phyloP scores from a whole-genome alignment of 2,329 filamentous ascomycete genomes.

The Trichoderma koningiopsis region DNA sequence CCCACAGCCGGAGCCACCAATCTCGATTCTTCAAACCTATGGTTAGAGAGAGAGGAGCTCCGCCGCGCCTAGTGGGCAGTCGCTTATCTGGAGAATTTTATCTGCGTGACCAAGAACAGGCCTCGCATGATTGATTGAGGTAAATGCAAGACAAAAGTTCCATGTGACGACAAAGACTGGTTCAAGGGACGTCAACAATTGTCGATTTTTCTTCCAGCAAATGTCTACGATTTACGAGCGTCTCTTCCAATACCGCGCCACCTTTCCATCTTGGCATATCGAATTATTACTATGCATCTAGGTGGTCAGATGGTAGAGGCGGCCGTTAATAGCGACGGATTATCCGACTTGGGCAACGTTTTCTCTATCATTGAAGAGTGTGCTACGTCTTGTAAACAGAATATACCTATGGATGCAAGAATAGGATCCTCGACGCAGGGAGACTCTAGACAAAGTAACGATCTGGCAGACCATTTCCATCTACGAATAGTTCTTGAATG shows the following conservation, averaged over 20 bases:
- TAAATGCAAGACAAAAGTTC: not conserved
- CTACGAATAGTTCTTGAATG: not conserved
- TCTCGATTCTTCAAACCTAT: too few species aligned
- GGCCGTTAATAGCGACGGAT: not conserved
- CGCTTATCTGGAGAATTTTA: too few species aligned
- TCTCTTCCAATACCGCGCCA: not conserved
- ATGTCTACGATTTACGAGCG: not conserved
- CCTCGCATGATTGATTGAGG: not conserved
- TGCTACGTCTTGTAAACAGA: not conserved
- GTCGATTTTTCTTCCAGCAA: not conserved
- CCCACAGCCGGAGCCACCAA: too few species aligned
- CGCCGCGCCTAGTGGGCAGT: too few species aligned
- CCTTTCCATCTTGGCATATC: not conserved
- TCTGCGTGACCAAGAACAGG: too few species aligned
- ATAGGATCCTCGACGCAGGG: not conserved
- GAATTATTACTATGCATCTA: not conserved
- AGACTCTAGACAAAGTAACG: not conserved
- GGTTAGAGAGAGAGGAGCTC: too few species aligned
- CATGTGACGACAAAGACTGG: not conserved
- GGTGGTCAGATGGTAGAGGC: not conserved
- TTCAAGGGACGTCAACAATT: not conserved
- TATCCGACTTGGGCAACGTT: not conserved
- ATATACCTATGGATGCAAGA: not conserved
- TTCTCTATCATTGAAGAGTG: not conserved
- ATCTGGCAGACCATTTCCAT: not conserved